A percentile compares a stretch with the other conserved stretches of the same genome.
These are phyloP conservation scores for Trichocladium uniseriatum DNA, from an alignment of 495 filamentous ascomycete genomes.

Conservation along the genomic window DNA sequence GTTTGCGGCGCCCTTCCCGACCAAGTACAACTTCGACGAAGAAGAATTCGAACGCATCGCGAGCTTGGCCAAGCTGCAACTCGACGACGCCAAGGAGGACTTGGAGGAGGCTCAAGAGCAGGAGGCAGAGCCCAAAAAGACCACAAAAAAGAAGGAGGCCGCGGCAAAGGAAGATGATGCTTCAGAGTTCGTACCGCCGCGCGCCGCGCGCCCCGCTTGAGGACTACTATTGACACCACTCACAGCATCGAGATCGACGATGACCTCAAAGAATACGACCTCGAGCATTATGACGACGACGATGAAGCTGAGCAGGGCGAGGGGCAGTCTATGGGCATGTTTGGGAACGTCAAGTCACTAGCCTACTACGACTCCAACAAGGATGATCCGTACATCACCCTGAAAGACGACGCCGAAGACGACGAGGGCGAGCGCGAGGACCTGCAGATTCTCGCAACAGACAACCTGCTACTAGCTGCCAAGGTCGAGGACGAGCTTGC, in stretches of 20 bases:
- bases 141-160: slow-evolving; percentile 11
- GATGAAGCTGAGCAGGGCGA: slow-evolving; percentile 50
- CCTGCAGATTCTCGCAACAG: slow-evolving; percentile 80
- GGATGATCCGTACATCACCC: slow-evolving; percentile 91
- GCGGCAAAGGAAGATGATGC: slow-evolving; percentile 18
- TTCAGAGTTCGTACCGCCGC: slow-evolving; percentile 27
- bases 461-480: slow-evolving; percentile 84
- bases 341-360: slow-evolving; percentile 85
- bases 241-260: slow-evolving; percentile 48
- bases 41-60: slow-evolving; percentile 87
- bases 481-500: slow-evolving; percentile 96
- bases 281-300: slow-evolving; percentile 89
- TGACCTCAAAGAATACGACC: slow-evolving; percentile 87
- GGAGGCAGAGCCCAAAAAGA: slow-evolving; percentile 3
- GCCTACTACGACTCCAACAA: slow-evolving; percentile 89
- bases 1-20: slow-evolving; percentile 83
- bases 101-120: slow-evolving; percentile 52
- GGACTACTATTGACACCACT: not conserved
- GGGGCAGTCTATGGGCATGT: slow-evolving; percentile 72
- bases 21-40: slow-evolving; percentile 85
- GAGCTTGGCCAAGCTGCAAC: slow-evolving; percentile 74
- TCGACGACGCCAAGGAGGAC: slow-evolving; percentile 86
- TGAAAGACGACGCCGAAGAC: slow-evolving; percentile 57
- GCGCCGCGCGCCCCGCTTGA: not conserved
- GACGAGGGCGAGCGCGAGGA: slow-evolving; percentile 89